Evolutionary conservation across 306 rosid species (phyloP), one percentile per base, ranked within the genome.

Genomic region (Dicorynia guianensis): DNA sequence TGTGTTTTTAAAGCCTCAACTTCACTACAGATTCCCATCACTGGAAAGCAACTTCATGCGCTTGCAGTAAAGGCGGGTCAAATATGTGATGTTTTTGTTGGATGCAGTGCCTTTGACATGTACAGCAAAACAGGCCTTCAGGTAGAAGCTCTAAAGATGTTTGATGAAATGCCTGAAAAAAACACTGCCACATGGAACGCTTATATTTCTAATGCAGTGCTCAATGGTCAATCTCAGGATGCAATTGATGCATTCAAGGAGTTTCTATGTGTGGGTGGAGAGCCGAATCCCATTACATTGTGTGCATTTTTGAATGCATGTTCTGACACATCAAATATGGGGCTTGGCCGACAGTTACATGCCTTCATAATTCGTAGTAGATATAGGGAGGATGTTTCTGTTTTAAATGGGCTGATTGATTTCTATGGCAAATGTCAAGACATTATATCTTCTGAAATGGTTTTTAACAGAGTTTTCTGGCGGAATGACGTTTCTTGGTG

Each of bases 271-370:
- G 82, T 58, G 0, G 88, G 80, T 65, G 97, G 92, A 69, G 50
- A 84, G 75, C 90, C 93, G 0, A 85, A 93, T 83, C 67, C 79
- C 0, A 93, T 91, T 38, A 91, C 93, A 0, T 88, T 88, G 42
- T 89, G 97, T 76, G 93, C 86, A 0, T 91, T 93, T 83, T 86
- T 93, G 46, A 93, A 93, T 78, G 98, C 97, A 0, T 93, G 94
- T 69, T 89, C 92, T 18, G 89, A 87, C 58, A 80, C 52, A 6
- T 66, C 36, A 19, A 78, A 79, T 44, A 57, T 84, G 85, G 82
- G 66, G 79, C 87, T 85, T 10, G 97, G 96, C 59, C 61, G 77
- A 47, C 97, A 93, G 50, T 38, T 91, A 44, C 98, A 93, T 46
- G 90, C 89, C 36, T 87, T 84, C 82, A 74, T 85, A 13, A 69